Base-by-base conservation (phyloP, 352 stramenopile genomes). In the Pythium insidiosum region DNA sequence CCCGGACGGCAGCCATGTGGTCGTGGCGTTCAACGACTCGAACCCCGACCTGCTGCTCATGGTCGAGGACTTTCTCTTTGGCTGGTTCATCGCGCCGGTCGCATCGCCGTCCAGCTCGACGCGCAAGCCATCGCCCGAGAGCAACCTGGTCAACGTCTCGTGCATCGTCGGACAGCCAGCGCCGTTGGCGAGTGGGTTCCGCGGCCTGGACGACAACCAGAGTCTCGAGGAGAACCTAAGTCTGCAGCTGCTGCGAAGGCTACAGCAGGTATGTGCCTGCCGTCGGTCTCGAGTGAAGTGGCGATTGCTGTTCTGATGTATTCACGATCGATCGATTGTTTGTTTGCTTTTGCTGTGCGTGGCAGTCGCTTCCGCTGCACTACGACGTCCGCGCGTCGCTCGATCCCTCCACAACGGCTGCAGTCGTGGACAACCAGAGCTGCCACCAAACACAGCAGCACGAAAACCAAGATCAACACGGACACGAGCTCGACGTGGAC, bases 231-330 rank as follows among this genome's bases (percentile, higher is more conserved):
- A 50, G 37, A 75, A 81, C 44, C 33, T 79, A 35, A 84, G 74
- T 18, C 59, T 60, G n/a, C 51, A 73, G n/a, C 52, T 87, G 24
- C 45, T 82, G 35, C 43, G 62, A 38, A 57, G 67, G 6, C 59
- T 87, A 15, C 65, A 65, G 7, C 52, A 64, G 13, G 41, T 48
- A 48, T 22, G 39, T 45, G 11, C 16, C 9, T 23, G n/a, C n/a
- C n/a, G n/a, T n/a, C n/a, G n/a, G n/a, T n/a, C n/a, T n/a, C n/a
- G n/a, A n/a, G n/a, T n/a, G n/a, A n/a, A n/a, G n/a, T n/a, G n/a
- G n/a, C n/a, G n/a, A n/a, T n/a, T n/a, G n/a, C n/a, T n/a, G n/a
- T n/a, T n/a, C n/a, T n/a, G n/a, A n/a, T n/a, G n/a, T n/a, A n/a
- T n/a, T n/a, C n/a, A n/a, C n/a, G n/a, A n/a, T n/a, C n/a, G n/a